Evolutionary conservation across 2,329 filamentous ascomycete genomes (phyloP).

Genomic region (Thielaviopsis punctulata): DNA sequence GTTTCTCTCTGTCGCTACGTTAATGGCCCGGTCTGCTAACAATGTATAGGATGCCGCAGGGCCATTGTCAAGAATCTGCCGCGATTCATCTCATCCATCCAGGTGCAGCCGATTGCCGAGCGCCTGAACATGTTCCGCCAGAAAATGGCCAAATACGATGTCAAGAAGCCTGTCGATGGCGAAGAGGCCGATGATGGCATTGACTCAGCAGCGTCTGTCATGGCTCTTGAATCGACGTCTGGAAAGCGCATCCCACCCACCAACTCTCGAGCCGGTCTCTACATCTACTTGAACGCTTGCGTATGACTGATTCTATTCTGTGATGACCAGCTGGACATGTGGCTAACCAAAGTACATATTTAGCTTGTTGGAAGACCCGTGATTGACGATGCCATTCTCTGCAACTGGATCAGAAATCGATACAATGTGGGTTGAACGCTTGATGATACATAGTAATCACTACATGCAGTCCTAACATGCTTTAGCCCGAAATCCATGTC

Average conservation of each 20-base stretch:
- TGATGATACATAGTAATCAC: background rate
- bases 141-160: constrained; percentile 35
- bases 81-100: constrained; percentile 38
- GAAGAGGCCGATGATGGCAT: constrained; percentile 36
- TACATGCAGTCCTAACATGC: background rate
- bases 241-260: constrained; percentile 49
- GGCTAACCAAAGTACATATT: background rate
- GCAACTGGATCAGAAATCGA: constrained; percentile 67
- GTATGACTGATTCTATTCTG: constrained; percentile 30
- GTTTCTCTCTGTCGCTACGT: background rate
- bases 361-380: constrained; percentile 68
- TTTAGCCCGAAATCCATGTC: constrained; percentile 55
- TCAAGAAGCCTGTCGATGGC: background rate
- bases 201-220: constrained; percentile 26
- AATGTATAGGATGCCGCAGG: constrained; percentile 26
- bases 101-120: constrained; percentile 34
- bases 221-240: constrained; percentile 37
- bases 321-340: background rate
- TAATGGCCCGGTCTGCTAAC: background rate
- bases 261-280: constrained; percentile 67
- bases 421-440: constrained; percentile 51
- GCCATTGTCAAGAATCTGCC: constrained; percentile 32
- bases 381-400: constrained; percentile 62
- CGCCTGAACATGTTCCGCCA: constrained; percentile 41
- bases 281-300: constrained; percentile 68